Evolutionary conservation across 2,329 filamentous ascomycete species (phyloP).

Genomic region (Sarocladium oryzae): DNA sequence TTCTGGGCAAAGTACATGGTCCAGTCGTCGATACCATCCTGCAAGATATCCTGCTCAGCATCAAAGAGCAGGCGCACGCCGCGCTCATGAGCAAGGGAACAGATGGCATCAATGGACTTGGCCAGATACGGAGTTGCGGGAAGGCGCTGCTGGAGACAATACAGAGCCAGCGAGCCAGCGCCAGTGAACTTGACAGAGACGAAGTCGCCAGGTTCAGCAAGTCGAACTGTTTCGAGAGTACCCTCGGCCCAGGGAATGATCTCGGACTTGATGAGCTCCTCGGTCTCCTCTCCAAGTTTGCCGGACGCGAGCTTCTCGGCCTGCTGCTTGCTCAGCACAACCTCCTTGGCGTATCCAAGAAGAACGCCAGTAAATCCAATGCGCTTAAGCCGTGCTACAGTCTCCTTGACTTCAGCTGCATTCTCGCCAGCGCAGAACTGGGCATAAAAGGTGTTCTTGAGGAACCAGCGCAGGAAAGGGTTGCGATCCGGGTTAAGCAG

Average conservation of each 20-base stretch:
- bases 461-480: slow-evolving; percentile 57
- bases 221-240: slow-evolving; percentile 64
- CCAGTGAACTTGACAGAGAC: slow-evolving; percentile 74
- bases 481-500: slow-evolving; percentile 72
- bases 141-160: slow-evolving; percentile 56
- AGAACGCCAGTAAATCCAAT: slow-evolving; percentile 82
- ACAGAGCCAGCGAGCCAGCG: slow-evolving; percentile 66
- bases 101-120: slow-evolving; percentile 67
- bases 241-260: slow-evolving; percentile 67
- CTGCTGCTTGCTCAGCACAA: slow-evolving; percentile 58
- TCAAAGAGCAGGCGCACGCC: slow-evolving; percentile 75
- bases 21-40: slow-evolving; percentile 76
- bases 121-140: slow-evolving; percentile 59
- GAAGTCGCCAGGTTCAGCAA: slow-evolving; percentile 59
- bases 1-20: slow-evolving; percentile 68
- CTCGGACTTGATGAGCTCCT: slow-evolving; percentile 48
- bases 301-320: slow-evolving; percentile 35
- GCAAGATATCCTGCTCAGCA: slow-evolving; percentile 75
- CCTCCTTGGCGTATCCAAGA: slow-evolving; percentile 75
- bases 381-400: slow-evolving; percentile 58
- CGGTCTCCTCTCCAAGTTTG: slow-evolving; percentile 40
- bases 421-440: slow-evolving; percentile 88
- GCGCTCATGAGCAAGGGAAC: slow-evolving; percentile 61
- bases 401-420: slow-evolving; percentile 57
- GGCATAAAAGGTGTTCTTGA: slow-evolving; percentile 80